Percentiles rank a stretch among this genome's conserved stretches.
Conservation (phyloP, 176 grass and related monocot species). For the Lolium multiflorum region DNA sequence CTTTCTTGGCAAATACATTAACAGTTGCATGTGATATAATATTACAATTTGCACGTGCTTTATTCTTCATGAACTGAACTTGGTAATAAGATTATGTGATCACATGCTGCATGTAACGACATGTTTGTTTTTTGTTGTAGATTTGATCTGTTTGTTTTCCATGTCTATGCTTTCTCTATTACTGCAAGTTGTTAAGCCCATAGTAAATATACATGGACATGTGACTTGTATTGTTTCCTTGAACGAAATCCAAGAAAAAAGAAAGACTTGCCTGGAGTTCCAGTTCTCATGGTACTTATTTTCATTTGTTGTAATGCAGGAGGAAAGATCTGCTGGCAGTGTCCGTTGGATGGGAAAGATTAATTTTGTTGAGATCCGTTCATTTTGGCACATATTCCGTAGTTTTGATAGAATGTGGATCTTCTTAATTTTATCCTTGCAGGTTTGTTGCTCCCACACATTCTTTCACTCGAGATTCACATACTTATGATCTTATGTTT, state of each 20-base stretch:
- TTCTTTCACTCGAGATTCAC: slow-evolving; percentile 30
- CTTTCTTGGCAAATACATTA: slow-evolving; percentile 5
- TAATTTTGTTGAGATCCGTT: slow-evolving; percentile 99
- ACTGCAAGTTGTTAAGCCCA: neutral
- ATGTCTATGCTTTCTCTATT: neutral
- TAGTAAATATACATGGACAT: neutral
- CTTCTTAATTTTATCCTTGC: slow-evolving; percentile 94
- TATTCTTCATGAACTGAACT: neutral
- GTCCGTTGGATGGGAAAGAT: slow-evolving; percentile 92
- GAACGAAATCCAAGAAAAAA: slow-evolving; percentile 32
- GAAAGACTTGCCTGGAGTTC: neutral
- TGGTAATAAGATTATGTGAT: neutral
- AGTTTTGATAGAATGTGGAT: slow-evolving; percentile 99
- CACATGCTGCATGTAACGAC: neutral
- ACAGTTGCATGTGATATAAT: slow-evolving; percentile 13
- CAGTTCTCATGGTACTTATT: slow-evolving; percentile 11
- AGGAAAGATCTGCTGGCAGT: slow-evolving; percentile 48
- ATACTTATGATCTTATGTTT: slow-evolving; percentile 38
- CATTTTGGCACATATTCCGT: slow-evolving; percentile 97
- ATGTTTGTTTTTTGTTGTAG: slow-evolving; percentile 8
- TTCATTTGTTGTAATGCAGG: slow-evolving; percentile 47
- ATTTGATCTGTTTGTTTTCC: slow-evolving; percentile 39
- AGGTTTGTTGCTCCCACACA: slow-evolving; percentile 57
- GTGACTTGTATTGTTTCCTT: neutral
- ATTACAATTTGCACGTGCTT: neutral